Evolutionary conservation across 2,329 filamentous ascomycete species (phyloP).

Genomic region (Diplodia intermedia): DNA sequence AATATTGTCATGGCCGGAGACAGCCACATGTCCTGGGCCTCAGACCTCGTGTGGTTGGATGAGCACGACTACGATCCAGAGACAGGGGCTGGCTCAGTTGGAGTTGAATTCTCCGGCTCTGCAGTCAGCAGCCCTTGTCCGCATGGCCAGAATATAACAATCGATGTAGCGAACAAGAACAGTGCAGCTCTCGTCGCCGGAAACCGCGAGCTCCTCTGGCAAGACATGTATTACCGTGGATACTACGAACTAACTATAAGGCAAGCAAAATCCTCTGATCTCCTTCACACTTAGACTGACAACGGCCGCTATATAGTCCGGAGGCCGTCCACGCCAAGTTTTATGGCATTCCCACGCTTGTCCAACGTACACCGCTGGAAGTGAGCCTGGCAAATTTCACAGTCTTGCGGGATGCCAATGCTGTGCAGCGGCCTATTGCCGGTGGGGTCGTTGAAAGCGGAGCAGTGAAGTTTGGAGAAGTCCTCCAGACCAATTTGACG

Average conservation of each 20-base stretch:
- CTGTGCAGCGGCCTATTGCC: constrained; percentile 58
- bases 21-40: constrained; percentile 68
- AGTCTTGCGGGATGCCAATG: constrained; percentile 67
- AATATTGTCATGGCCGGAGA: constrained; percentile 77
- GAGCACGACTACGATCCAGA: constrained; percentile 49
- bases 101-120: constrained; percentile 65
- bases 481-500: constrained; percentile 45
- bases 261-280: constrained; percentile 38
- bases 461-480: constrained; percentile 58
- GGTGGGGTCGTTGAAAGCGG: constrained; percentile 63
- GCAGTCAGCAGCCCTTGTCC: constrained; percentile 69
- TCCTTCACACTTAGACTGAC: neutral
- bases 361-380: constrained; percentile 67
- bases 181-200: constrained; percentile 45
- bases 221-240: constrained; percentile 75
- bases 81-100: constrained; percentile 52
- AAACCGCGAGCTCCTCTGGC: constrained; percentile 74
- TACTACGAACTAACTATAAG: constrained; percentile 68
- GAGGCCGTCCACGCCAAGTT: constrained; percentile 67
- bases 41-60: constrained; percentile 55
- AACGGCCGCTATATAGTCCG: neutral
- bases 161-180: constrained; percentile 58
- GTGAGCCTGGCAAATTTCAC: constrained; percentile 74
- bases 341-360: constrained; percentile 68
- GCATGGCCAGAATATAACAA: constrained; percentile 65